These are phyloP conservation scores for Ganoderma lucidum DNA, from an alignment of 1,284 basidiomycete genomes.

Conservation along the genomic window DNA sequence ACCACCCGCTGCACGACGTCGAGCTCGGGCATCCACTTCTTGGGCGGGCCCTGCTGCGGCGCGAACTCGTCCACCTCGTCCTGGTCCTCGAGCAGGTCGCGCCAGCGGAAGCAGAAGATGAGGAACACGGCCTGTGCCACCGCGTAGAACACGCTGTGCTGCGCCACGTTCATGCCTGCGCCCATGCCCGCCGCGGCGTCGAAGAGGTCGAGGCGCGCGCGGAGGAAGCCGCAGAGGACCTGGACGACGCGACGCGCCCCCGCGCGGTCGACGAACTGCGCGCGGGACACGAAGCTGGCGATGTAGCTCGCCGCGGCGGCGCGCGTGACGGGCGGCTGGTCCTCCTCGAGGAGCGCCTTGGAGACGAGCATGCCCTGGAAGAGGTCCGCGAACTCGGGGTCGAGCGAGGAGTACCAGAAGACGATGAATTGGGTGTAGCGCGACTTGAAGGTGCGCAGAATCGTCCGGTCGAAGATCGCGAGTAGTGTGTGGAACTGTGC, in stretches of 20 bases:
- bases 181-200: constrained; percentile 49
- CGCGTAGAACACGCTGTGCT: constrained; percentile 90
- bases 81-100: constrained; percentile 78
- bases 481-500: constrained; percentile 89
- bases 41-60: constrained; percentile 41
- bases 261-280: constrained; percentile 83
- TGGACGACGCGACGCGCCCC: constrained; percentile 81
- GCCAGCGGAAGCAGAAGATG: constrained; percentile 98
- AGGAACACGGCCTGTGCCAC: constrained; percentile 94
- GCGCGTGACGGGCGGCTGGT: constrained; percentile 77
- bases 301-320: constrained; percentile 93
- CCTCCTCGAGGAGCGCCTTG: constrained; percentile 77
- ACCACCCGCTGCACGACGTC: constrained; percentile 85
- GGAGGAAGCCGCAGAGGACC: constrained; percentile 87
- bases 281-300: constrained; percentile 92
- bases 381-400: constrained; percentile 89
- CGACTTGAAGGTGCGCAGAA: constrained; percentile 95
- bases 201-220: constrained; percentile 76
- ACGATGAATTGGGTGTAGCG: constrained; percentile 97
- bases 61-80: constrained; percentile 56
- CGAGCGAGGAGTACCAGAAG: constrained; percentile 95
- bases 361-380: constrained; percentile 95
- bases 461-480: constrained; percentile 91
- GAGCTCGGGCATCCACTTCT: constrained; percentile 89
- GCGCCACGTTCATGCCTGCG: constrained; percentile 47